Conservation (phyloP, 768 basidiomycete genomes). For the Russula olivacea region DNA sequence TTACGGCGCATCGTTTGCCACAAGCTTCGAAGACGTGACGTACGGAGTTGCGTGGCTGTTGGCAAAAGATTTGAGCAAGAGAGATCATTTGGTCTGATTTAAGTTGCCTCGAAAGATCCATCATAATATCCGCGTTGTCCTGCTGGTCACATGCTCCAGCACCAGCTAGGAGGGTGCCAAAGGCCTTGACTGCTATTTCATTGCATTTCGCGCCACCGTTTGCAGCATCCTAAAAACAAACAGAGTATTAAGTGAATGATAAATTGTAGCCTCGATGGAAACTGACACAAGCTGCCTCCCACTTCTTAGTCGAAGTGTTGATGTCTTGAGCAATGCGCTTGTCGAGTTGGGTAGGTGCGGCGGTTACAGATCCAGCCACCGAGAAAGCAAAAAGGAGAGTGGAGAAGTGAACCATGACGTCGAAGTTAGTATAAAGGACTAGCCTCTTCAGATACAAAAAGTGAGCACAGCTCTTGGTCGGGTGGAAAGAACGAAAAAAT, state of each 20-base stretch:
- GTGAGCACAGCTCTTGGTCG: constrained; percentile 18
- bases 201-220: constrained; percentile 56
- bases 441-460: no score
- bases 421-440: background rate
- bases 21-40: constrained; percentile 23
- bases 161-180: constrained; percentile 54
- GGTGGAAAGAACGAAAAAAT: background rate
- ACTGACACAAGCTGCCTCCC: constrained; percentile 47
- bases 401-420: constrained; percentile 33
- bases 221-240: constrained; percentile 39
- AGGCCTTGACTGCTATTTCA: constrained; percentile 48
- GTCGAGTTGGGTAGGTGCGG: constrained; percentile 32
- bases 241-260: background rate
- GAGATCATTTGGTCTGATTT: constrained; percentile 45
- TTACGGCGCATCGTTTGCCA: background rate
- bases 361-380: constrained; percentile 32
- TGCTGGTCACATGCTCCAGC: constrained; percentile 41
- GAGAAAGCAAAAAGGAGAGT: constrained; percentile 33
- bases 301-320: constrained; percentile 36
- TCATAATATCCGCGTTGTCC: constrained; percentile 44
- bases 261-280: background rate
- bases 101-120: constrained; percentile 45
- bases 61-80: constrained; percentile 47
- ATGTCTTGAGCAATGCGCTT: constrained; percentile 48
- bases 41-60: constrained; percentile 54